Conservation (phyloP, 352 stramenopile species). For the Phytopythium kandeliae region DNA sequence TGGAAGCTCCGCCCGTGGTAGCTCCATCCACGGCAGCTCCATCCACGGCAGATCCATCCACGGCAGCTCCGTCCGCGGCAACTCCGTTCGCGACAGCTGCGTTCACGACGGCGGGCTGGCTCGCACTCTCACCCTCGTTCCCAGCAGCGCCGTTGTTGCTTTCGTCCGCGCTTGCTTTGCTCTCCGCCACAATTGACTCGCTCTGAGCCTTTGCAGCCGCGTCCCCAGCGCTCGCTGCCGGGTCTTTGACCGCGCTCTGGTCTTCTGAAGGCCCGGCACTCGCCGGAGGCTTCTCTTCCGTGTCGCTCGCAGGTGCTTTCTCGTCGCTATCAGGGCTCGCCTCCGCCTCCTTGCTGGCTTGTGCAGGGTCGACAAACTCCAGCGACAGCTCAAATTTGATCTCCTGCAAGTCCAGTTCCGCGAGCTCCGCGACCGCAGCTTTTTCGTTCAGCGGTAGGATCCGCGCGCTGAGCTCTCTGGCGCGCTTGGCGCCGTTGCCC, state of each 20-base stretch:
- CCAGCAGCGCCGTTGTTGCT: no score
- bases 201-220: conserved; percentile 8
- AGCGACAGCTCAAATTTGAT: conserved; percentile 69
- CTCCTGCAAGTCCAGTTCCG: conserved; percentile 74
- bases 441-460: conserved; percentile 63
- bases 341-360: conserved; percentile 13
- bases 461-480: conserved; percentile 52
- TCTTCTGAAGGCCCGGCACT: not conserved
- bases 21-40: conserved; percentile 24
- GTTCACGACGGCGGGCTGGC: conserved; percentile 11
- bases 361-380: conserved; percentile 42
- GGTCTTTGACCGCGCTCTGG: not conserved
- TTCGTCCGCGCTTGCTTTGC: conserved; percentile 18
- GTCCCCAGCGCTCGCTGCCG: conserved; percentile 9
- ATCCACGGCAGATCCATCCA: conserved; percentile 17
- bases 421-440: conserved; percentile 44
- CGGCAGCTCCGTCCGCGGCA: conserved; percentile 24
- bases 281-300: conserved; percentile 8
- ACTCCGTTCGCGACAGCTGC: conserved; percentile 24
- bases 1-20: conserved; percentile 24
- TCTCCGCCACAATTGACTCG: conserved; percentile 7
- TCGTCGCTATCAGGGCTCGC: conserved; percentile 11
- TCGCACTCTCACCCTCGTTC: not conserved
- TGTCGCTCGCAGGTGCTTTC: conserved; percentile 11
- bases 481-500: conserved; percentile 53